A percentile compares a stretch with the other conserved stretches of the same genome.
Conservation (phyloP, 345 rosid genomes). For the Aquilaria malaccensis region DNA sequence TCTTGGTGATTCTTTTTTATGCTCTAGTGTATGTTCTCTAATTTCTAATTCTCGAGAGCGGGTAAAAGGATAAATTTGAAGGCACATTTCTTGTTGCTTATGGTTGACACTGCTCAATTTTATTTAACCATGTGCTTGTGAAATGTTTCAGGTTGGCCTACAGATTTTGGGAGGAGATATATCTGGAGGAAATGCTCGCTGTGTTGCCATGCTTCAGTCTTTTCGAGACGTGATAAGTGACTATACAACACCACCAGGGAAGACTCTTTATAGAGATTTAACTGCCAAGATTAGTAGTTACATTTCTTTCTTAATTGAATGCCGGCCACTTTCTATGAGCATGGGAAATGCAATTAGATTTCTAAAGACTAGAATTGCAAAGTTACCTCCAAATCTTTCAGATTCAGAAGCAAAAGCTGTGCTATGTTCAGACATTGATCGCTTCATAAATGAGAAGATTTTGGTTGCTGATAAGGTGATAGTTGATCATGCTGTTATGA, state of each 20-base stretch:
- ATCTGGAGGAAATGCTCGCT: slow-evolving; percentile 70
- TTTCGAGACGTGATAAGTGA: slow-evolving; percentile 64
- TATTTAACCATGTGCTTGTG: slow-evolving; percentile 7
- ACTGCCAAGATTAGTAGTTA: slow-evolving; percentile 52
- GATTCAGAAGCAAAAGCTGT: slow-evolving; percentile 60
- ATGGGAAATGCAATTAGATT: slow-evolving; percentile 89
- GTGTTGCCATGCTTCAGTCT: slow-evolving; percentile 76
- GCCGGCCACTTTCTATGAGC: slow-evolving; percentile 79
- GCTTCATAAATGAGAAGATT: slow-evolving; percentile 65
- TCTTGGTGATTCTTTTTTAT: not conserved
- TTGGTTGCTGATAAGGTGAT: slow-evolving; percentile 61
- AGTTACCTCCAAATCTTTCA: slow-evolving; percentile 41
- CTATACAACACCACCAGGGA: slow-evolving; percentile 54
- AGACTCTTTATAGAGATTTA: slow-evolving; percentile 54
- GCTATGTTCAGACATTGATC: slow-evolving; percentile 50
- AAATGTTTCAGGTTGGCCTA: slow-evolving; percentile 50
- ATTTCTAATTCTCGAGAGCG: no score
- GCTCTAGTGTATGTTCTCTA: not conserved
- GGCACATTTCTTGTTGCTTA: no score
- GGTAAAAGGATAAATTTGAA: no score
- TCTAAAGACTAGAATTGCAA: slow-evolving; percentile 57
- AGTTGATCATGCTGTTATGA: slow-evolving; percentile 53
- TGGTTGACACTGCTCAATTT: slow-evolving; percentile 1
- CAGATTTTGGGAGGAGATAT: slow-evolving; percentile 63
- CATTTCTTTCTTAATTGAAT: slow-evolving; percentile 69